These are phyloP conservation scores for Erodium maritimum DNA, from an alignment of 345 rosid genomes.

Conservation along the genomic window DNA sequence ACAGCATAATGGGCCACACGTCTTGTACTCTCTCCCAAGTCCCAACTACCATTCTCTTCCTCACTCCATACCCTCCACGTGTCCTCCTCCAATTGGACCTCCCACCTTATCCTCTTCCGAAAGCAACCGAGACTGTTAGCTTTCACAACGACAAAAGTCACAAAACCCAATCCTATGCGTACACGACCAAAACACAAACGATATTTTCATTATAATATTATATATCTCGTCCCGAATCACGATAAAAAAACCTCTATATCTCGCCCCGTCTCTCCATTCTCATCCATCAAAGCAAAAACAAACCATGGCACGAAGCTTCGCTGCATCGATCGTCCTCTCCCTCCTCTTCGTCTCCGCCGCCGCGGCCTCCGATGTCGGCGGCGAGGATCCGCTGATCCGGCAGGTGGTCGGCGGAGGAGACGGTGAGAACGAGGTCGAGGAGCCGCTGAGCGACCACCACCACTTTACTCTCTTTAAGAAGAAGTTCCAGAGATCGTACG, in stretches of 20 bases:
- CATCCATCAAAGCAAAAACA: too few relatives aligned
- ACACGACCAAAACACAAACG: too few relatives aligned
- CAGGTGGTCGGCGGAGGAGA: conserved; percentile 46
- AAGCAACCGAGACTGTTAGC: neutral
- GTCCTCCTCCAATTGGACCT: conserved; percentile 4
- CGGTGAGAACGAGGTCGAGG: neutral
- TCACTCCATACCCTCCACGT: conserved; percentile 1
- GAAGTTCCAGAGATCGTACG: conserved; percentile 55
- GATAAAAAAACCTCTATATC: too few relatives aligned
- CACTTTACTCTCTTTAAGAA: conserved; percentile 70
- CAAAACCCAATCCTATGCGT: too few relatives aligned
- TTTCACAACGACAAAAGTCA: too few relatives aligned
- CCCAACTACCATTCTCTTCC: neutral
- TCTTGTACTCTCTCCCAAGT: neutral
- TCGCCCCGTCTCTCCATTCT: neutral
- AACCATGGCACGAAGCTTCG: conserved; percentile 32
- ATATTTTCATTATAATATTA: too few relatives aligned
- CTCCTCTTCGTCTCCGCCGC: conserved; percentile 22
- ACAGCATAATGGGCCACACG: too few relatives aligned
- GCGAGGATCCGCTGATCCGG: conserved; percentile 50
- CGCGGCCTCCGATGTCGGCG: conserved; percentile 12
- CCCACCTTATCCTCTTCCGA: neutral
- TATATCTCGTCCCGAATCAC: too few relatives aligned
- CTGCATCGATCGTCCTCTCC: conserved; percentile 17
- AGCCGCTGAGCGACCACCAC: conserved; percentile 40